Percentiles rank a stretch among this genome's conserved stretches.
phyloP scores from a whole-genome alignment of 805 yeast species.

The Kluyveromyces wickerhamii region DNA sequence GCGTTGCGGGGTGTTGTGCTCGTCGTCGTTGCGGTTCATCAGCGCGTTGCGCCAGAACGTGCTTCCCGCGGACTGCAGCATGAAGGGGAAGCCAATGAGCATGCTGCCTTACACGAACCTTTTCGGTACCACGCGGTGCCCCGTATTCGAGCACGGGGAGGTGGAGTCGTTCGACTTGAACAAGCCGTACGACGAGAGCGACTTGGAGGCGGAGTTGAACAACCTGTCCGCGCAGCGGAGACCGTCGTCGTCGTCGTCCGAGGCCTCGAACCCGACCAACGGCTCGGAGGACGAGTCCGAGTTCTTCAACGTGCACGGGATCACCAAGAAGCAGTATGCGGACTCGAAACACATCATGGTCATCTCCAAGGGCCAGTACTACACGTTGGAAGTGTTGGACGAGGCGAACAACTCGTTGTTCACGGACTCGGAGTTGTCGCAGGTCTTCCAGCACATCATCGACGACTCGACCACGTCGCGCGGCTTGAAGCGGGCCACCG shows the following conservation, averaged over 20 bases:
- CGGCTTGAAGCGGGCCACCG: slow-evolving; percentile 51
- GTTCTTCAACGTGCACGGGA: slow-evolving; percentile 38
- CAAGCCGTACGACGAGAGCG: slow-evolving; percentile 38
- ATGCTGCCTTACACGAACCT: slow-evolving; percentile 62
- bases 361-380: slow-evolving; percentile 74
- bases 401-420: slow-evolving; percentile 54
- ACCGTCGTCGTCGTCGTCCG: slow-evolving; percentile 9
- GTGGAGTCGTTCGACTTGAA: slow-evolving; percentile 31
- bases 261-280: slow-evolving; percentile 6
- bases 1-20: slow-evolving; percentile 57
- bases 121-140: slow-evolving; percentile 61
- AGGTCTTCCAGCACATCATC: slow-evolving; percentile 58
- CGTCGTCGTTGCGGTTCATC: slow-evolving; percentile 60
- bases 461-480: slow-evolving; percentile 57
- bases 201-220: slow-evolving; percentile 21
- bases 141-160: slow-evolving; percentile 29
- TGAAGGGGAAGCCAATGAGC: slow-evolving; percentile 43
- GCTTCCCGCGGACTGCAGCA: slow-evolving; percentile 53
- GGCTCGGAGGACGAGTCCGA: slow-evolving; percentile 11
- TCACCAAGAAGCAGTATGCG: slow-evolving; percentile 61
- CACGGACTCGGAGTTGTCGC: slow-evolving; percentile 56
- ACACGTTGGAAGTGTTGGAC: slow-evolving; percentile 80
- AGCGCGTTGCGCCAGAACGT: slow-evolving; percentile 47
- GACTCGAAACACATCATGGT: slow-evolving; percentile 68
- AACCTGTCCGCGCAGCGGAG: slow-evolving; percentile 21